These are phyloP conservation scores for Plasmopara halstedii DNA, from an alignment of 352 stramenopile species.

Conservation along the genomic window DNA sequence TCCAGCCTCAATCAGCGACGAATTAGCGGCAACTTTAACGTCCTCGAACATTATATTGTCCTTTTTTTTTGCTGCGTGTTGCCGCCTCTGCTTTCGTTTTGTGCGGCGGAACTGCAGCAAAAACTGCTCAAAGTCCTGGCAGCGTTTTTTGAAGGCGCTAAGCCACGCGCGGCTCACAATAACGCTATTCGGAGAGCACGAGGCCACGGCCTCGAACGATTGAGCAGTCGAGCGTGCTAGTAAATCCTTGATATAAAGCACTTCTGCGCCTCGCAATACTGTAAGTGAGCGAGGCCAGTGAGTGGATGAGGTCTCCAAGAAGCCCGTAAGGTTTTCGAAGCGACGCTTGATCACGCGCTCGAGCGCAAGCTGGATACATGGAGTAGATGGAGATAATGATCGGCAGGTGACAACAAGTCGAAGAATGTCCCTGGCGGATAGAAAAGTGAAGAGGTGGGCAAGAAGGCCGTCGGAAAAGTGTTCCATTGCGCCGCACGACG, in stretches of 20 bases:
- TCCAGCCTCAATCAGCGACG: conserved; percentile 22
- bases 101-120: conserved; percentile 59
- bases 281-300: conserved; percentile 55
- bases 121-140: conserved; percentile 65
- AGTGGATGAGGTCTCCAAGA: conserved; percentile 39
- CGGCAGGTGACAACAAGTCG: conserved; percentile 39
- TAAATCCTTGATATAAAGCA: conserved; percentile 55
- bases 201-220: conserved; percentile 36
- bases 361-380: conserved; percentile 41
- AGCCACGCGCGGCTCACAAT: conserved; percentile 71
- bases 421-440: conserved; percentile 49
- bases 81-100: conserved; percentile 56
- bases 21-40: conserved; percentile 9
- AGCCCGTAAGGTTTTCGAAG: conserved; percentile 36
- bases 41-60: conserved; percentile 4
- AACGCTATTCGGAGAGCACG: conserved; percentile 31
- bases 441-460: conserved; percentile 51
- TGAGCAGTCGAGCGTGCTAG: conserved; percentile 25
- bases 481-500: conserved; percentile 35
- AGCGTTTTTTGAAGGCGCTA: conserved; percentile 63
- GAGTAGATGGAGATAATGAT: conserved; percentile 25
- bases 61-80: conserved; percentile 28
- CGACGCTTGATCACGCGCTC: conserved; percentile 45
- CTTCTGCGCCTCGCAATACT: conserved; percentile 51
- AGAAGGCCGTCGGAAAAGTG: conserved; percentile 43